A percentile compares a stretch with the other conserved stretches of the same genome.
These are phyloP conservation scores for Dendrobium chrysotoxum DNA, from an alignment of 106 monocot genomes.

Conservation along the genomic window DNA sequence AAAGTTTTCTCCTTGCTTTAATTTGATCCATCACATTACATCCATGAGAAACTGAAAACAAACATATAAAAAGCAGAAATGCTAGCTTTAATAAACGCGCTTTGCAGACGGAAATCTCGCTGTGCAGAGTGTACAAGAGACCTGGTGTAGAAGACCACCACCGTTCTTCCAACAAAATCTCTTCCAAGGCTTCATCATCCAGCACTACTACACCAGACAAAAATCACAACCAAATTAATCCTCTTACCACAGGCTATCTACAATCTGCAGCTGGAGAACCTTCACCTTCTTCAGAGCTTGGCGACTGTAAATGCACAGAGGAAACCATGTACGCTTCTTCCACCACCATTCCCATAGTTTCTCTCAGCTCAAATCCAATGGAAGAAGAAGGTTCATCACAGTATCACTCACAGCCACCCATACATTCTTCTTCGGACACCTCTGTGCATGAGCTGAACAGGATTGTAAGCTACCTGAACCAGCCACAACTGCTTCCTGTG, in stretches of 20 bases:
- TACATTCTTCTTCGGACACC: neutral
- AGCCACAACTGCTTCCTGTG: neutral
- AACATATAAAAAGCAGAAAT: neutral
- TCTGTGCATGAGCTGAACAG: neutral
- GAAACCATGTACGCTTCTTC: neutral
- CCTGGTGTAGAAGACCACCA: constrained; percentile 17
- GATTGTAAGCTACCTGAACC: neutral
- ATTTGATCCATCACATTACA: neutral
- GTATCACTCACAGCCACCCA: neutral
- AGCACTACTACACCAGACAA: neutral
- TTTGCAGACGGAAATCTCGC: constrained; percentile 45
- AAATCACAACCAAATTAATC: neutral
- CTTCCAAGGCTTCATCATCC: neutral
- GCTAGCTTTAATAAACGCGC: neutral
- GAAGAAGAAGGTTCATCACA: neutral
- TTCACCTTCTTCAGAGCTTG: neutral
- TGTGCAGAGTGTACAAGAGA: constrained; percentile 50
- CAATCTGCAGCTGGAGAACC: neutral
- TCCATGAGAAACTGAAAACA: neutral
- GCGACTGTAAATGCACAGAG: neutral
- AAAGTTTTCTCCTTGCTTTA: neutral
- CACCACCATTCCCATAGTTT: neutral
- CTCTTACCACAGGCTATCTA: too few species aligned
- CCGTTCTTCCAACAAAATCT: neutral
- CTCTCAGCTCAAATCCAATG: neutral